Evolutionary conservation across 2,329 filamentous ascomycete species (phyloP).

Genomic region (Fusarium torulosum): DNA sequence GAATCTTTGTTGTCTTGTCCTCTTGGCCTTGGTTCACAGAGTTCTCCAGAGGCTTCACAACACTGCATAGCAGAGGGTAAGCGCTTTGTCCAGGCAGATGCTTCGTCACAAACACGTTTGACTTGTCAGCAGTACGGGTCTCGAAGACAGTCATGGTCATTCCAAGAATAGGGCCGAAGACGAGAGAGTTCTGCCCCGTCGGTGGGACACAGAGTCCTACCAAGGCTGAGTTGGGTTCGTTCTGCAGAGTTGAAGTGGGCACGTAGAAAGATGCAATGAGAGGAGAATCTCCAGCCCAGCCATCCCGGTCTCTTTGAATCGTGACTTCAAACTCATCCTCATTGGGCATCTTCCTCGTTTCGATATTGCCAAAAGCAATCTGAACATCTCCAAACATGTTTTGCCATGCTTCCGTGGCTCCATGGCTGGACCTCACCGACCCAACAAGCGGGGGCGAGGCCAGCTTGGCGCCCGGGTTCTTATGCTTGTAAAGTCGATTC

Average conservation of each 20-base stretch:
- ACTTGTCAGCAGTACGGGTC: conserved; percentile 48
- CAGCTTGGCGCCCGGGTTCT: conserved; percentile 21
- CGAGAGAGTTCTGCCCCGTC: conserved; percentile 40
- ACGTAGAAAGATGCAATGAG: conserved; percentile 59
- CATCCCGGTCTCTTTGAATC: conserved; percentile 52
- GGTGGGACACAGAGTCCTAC: conserved; percentile 52
- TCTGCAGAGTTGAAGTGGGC: conserved; percentile 52
- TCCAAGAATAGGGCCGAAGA: conserved; percentile 48
- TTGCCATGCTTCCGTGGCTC: conserved; percentile 48
- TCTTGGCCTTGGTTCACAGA: conserved; percentile 29
- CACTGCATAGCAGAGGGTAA: conserved; percentile 47
- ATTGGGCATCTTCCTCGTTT: conserved; percentile 40
- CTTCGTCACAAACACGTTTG: conserved; percentile 54
- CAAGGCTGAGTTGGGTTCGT: conserved; percentile 49
- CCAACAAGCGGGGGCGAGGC: conserved; percentile 50
- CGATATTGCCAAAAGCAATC: conserved; percentile 56
- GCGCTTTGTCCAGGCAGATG: conserved; percentile 52
- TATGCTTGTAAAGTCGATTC: conserved; percentile 45
- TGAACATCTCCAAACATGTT: conserved; percentile 58
- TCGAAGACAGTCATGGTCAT: conserved; percentile 50
- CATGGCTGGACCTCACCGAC: conserved; percentile 46
- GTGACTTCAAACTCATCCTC: conserved; percentile 51
- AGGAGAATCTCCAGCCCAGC: conserved; percentile 55
- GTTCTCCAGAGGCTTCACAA: conserved; percentile 40
- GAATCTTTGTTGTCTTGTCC: conserved; percentile 46